Conservation (phyloP, 2,329 filamentous ascomycete species). For the Trichoderma citrinoviride region DNA sequence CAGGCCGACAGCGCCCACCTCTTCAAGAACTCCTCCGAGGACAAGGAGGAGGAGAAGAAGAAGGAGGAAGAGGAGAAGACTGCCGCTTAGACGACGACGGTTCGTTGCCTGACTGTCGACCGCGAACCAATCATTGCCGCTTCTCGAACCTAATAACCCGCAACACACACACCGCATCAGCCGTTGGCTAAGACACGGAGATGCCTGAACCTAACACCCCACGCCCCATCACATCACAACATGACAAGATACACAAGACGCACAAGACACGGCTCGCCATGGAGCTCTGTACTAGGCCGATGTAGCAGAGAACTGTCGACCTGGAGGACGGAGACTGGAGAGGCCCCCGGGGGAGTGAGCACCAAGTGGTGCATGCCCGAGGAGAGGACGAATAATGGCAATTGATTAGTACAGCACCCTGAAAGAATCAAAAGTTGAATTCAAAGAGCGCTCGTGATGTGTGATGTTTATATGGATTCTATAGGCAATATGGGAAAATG, state of each 20-base stretch:
- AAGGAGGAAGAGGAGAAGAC: conserved; percentile 25
- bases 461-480: background rate
- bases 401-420: conserved; percentile 7
- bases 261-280: background rate
- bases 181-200: background rate
- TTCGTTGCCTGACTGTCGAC: background rate
- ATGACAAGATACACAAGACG: conserved; percentile 6
- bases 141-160: conserved; percentile 10
- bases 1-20: conserved; percentile 93
- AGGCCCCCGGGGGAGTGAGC: conserved; percentile 5
- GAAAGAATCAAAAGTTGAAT: conserved; percentile 17
- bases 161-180: conserved; percentile 5
- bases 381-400: conserved; percentile 18
- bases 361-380: conserved; percentile 20
- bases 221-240: conserved; percentile 9
- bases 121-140: conserved; percentile 16
- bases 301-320: conserved; percentile 13
- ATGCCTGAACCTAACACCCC: conserved; percentile 7
- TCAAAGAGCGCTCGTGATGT: background rate
- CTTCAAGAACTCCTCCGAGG: conserved; percentile 54
- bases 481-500: too few relatives aligned
- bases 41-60: conserved; percentile 25
- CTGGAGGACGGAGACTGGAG: conserved; percentile 18
- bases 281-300: conserved; percentile 6
- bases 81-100: conserved; percentile 26